Conservation (phyloP, 1,139 yeast species). For the Kodamaea suecica region DNA sequence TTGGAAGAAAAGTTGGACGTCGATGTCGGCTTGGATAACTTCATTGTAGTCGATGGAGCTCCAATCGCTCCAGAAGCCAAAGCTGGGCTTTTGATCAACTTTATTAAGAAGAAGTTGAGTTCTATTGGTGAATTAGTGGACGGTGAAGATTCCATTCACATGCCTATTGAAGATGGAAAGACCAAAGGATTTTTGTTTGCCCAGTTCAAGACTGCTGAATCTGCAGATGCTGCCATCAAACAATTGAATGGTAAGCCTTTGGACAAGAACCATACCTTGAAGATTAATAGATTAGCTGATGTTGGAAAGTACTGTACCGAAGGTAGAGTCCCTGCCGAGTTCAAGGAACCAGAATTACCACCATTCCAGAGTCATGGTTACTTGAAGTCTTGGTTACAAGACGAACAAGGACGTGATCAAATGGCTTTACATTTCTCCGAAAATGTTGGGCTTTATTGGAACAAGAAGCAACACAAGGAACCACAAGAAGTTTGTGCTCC, state of each 20-base stretch:
- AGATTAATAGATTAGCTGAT: slow-evolving; percentile 79
- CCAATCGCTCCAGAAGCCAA: slow-evolving; percentile 93
- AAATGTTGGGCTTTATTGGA: slow-evolving; percentile 84
- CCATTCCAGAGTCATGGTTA: slow-evolving; percentile 75
- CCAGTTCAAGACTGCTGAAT: slow-evolving; percentile 65
- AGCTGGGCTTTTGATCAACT: slow-evolving; percentile 79
- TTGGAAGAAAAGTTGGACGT: slow-evolving; percentile 75
- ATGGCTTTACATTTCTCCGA: slow-evolving; percentile 77
- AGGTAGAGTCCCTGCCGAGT: slow-evolving; percentile 62
- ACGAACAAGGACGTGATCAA: slow-evolving; percentile 88
- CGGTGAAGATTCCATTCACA: slow-evolving; percentile 65
- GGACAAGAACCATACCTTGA: slow-evolving; percentile 88
- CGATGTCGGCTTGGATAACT: slow-evolving; percentile 65
- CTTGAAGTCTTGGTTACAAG: slow-evolving; percentile 88
- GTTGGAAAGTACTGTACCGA: slow-evolving; percentile 77
- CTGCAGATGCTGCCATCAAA: slow-evolving; percentile 78
- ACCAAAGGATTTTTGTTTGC: slow-evolving; percentile 88
- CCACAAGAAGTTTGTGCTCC: slow-evolving; percentile 81
- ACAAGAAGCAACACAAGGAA: slow-evolving; percentile 64
- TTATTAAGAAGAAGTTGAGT: slow-evolving; percentile 74
- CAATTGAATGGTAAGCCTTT: slow-evolving; percentile 84
- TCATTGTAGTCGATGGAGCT: slow-evolving; percentile 89
- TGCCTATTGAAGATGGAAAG: slow-evolving; percentile 80
- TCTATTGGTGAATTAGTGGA: slow-evolving; percentile 66
- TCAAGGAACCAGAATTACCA: slow-evolving; percentile 67